These are phyloP conservation scores for Fusarium austroafricanum DNA, from an alignment of 2,329 filamentous ascomycete genomes.

Conservation along the genomic window DNA sequence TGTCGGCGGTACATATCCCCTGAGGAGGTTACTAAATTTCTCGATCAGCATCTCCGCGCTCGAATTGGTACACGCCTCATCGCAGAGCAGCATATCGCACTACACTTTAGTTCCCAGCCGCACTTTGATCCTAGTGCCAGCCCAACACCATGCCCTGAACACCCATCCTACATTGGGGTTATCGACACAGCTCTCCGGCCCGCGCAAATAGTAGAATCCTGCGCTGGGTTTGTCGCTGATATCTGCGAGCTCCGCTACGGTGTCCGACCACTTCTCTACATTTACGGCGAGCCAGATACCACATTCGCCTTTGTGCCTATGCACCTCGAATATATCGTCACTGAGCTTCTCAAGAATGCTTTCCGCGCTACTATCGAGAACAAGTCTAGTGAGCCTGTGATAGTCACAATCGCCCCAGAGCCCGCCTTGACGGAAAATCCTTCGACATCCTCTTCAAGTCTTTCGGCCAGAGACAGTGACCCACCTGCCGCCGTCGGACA, in stretches of 20 bases:
- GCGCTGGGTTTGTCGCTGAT: slow-evolving; percentile 91
- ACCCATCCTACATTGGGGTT: slow-evolving; percentile 85
- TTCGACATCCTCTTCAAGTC: slow-evolving; percentile 42
- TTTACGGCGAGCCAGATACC: slow-evolving; percentile 89
- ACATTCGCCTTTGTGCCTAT: slow-evolving; percentile 94
- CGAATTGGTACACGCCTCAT: slow-evolving; percentile 94
- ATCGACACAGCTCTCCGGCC: slow-evolving; percentile 92
- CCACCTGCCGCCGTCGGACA: slow-evolving; percentile 5
- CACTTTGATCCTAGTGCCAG: slow-evolving; percentile 69
- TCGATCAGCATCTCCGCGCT: slow-evolving; percentile 93
- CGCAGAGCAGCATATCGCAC: slow-evolving; percentile 94
- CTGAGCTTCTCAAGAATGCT: slow-evolving; percentile 95
- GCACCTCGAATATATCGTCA: slow-evolving; percentile 97
- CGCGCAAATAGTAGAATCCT: slow-evolving; percentile 82
- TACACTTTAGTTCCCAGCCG: slow-evolving; percentile 79
- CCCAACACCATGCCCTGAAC: slow-evolving; percentile 63
- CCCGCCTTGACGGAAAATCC: slow-evolving; percentile 54
- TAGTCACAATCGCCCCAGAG: slow-evolving; percentile 89
- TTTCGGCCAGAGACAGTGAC: slow-evolving; percentile 33
- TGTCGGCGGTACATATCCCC: slow-evolving; percentile 90
- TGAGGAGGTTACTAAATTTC: slow-evolving; percentile 85
- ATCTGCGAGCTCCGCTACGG: slow-evolving; percentile 98
- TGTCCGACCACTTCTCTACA: slow-evolving; percentile 80
- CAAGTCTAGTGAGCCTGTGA: slow-evolving; percentile 82
- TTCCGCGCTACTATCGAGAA: slow-evolving; percentile 93